Evolutionary conservation across 169 alveolate species (phyloP), one percentile per base, ranked within the genome.

Genomic region (Cryptosporidium sp.): DNA sequence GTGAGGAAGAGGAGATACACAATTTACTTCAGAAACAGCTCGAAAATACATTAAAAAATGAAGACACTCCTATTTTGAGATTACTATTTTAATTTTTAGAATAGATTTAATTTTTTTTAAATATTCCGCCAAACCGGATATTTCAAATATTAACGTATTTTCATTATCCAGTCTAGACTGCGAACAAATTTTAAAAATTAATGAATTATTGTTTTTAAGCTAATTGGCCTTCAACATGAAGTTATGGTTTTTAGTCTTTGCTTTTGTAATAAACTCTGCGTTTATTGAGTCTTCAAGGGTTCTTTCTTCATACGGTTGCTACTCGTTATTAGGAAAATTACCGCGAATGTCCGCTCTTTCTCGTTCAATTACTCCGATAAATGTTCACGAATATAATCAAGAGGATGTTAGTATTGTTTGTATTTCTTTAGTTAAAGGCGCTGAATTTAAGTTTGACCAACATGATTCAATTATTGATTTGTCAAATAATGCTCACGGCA

Each of bases 231-330:
- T 29, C 51, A 51, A 26, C n/a, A 73, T 73, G 86, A 56, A n/a
- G 23, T 10, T 37, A 21, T n/a, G 35, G 56, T 33, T 73, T 48
- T 31, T 29, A 10, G 5, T 35, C 6, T 33, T 51, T 9, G 21
- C 31, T 52, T 35, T 56, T 37, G 21, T 42, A 14, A 10, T 65
- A 65, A 33, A 58, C n/a, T n/a, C 48, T 26, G 42, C 14, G 8
- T 33, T 73, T 39, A 52, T 60, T 52, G 29, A 37, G 1, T 73
- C 86, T 4, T 31, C 44, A 9, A 73, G 37, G 44, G 70, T 60
- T 5, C 68, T 73, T 14, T 73, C 73, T 62, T 35, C 89, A 5
- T 80, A 80, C 44, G 89, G 89, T 3, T 80, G 89, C 75, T 80
- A 80, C 18, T n/a, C 75, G 0, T 23, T 62, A 1, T 31, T 42